Conservation (phyloP, 2,329 filamentous ascomycete species). For the Fusarium virguliforme region DNA sequence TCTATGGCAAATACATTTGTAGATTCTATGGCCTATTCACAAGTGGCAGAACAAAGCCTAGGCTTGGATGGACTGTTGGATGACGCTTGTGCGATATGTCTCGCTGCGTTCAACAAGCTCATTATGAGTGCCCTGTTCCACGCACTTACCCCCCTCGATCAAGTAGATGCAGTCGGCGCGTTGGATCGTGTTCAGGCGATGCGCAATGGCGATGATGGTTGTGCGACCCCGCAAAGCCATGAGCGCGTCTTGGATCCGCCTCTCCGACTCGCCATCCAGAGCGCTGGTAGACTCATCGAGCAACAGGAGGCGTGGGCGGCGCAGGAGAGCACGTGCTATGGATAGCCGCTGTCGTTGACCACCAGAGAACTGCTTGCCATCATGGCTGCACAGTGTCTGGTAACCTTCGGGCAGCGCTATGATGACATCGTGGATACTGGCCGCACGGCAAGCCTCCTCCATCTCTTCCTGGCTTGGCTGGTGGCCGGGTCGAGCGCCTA, state of each 20-base stretch:
- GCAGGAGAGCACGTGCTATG: conserved; percentile 78
- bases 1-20: background rate
- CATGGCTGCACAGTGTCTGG: conserved; percentile 71
- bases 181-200: conserved; percentile 62
- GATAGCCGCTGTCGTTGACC: conserved; percentile 80
- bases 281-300: conserved; percentile 70
- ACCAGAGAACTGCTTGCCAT: conserved; percentile 77
- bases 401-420: conserved; percentile 70
- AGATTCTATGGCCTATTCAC: background rate
- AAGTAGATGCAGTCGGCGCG: conserved; percentile 63
- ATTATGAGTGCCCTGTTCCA: conserved; percentile 49
- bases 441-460: conserved; percentile 64
- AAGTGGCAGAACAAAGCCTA: background rate
- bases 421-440: conserved; percentile 67
- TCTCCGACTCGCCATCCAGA: conserved; percentile 75
- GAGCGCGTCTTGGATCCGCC: conserved; percentile 71
- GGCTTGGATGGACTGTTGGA: background rate
- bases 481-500: conserved; percentile 68
- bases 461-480: conserved; percentile 72
- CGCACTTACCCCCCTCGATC: conserved; percentile 58
- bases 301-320: conserved; percentile 69
- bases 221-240: conserved; percentile 57
- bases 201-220: conserved; percentile 63
- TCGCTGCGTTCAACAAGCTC: conserved; percentile 12
- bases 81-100: conserved; percentile 9